A percentile compares a stretch with the other conserved stretches of the same genome.
These are phyloP conservation scores for Coemansia guatemalensis DNA, from an alignment of 192 early-diverging fungal genomes.

Conservation along the genomic window DNA sequence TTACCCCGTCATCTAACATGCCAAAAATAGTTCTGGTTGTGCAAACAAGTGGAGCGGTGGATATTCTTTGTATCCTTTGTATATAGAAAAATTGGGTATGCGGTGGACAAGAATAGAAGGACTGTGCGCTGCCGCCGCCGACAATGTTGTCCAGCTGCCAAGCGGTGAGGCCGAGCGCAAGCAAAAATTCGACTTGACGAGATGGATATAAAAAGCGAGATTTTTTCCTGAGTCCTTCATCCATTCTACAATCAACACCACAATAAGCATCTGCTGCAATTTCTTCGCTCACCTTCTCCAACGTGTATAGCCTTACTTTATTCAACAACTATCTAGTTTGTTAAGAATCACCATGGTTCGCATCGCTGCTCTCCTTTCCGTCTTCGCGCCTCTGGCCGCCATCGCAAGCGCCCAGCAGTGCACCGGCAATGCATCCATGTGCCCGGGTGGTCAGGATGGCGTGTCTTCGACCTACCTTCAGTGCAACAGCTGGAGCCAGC, in stretches of 20 bases:
- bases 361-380: constrained; percentile 25
- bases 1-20: background rate
- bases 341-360: constrained; percentile 29
- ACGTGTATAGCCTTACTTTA: background rate
- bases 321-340: background rate
- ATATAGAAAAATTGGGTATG: background rate
- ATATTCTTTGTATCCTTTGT: background rate
- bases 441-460: constrained; percentile 48
- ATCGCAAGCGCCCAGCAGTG: constrained; percentile 36
- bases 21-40: constrained; percentile 8
- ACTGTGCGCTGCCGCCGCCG: background rate
- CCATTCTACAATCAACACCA: constrained; percentile 6
- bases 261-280: background rate
- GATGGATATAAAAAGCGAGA: constrained; percentile 8
- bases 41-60: background rate
- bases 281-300: background rate
- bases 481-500: constrained; percentile 41
- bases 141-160: background rate
- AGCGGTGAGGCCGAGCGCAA: background rate
- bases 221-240: background rate
- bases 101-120: constrained; percentile 7
- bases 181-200: background rate
- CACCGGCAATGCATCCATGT: constrained; percentile 44
- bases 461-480: constrained; percentile 53
- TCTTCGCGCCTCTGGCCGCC: constrained; percentile 22